Conservation (phyloP, 768 basidiomycete species). For the Tricholoma saponaceum region DNA sequence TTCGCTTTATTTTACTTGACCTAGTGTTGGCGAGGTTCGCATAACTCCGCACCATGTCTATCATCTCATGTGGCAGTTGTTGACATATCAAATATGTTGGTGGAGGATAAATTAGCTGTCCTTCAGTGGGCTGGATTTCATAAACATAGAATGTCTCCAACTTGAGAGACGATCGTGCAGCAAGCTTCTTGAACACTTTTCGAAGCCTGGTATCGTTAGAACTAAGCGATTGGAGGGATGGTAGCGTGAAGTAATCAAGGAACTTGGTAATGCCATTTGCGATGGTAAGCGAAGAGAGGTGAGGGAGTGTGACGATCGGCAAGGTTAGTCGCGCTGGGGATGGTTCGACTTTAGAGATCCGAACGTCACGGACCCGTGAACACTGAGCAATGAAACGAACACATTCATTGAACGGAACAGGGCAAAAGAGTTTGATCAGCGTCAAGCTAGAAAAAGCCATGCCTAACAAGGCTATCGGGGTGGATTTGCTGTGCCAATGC, state of each 20-base stretch:
- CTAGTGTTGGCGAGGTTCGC: too few species aligned
- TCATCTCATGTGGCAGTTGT: too few species aligned
- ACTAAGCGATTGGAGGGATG: neutral
- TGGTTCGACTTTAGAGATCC: too few species aligned
- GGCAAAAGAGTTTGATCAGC: neutral
- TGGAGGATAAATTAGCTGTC: too few species aligned
- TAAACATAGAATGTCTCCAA: neutral
- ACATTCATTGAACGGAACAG: neutral
- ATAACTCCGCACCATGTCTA: too few species aligned
- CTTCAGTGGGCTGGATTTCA: too few species aligned
- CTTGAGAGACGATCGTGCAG: neutral
- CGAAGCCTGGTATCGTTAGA: neutral
- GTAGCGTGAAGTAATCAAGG: neutral
- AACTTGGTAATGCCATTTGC: neutral
- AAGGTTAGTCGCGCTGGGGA: too few species aligned
- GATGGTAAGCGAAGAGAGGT: neutral
- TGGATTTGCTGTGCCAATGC: neutral
- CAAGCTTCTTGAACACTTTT: neutral
- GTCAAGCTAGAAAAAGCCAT: neutral
- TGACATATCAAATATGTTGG: too few species aligned
- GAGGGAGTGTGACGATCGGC: too few species aligned
- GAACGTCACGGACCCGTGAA: too few species aligned
- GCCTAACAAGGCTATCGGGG: neutral
- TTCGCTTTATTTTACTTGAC: too few species aligned
- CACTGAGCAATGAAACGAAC: neutral